Evolutionary conservation across 106 monocot species (phyloP), one percentile per base, ranked within the genome.

Genomic region (Dactylorhiza incarnata): DNA sequence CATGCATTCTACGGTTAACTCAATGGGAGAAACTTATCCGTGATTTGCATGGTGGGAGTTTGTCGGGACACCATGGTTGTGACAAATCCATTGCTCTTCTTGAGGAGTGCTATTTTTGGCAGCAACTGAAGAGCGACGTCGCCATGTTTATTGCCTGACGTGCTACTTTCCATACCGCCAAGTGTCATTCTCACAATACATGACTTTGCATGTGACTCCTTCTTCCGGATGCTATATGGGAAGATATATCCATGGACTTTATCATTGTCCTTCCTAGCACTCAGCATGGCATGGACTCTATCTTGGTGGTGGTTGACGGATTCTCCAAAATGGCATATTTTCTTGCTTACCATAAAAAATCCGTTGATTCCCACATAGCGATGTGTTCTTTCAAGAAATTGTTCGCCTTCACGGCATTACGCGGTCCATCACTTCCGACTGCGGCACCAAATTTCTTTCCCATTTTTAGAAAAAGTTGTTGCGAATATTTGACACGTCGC

Each of bases 61-160:
- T 72, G 45, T 44, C 1, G 5, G 7, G 61, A 6, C 76, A 77
- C 19, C 49, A 65, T 48, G 5, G 76, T 4, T 17, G 66, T 10
- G 65, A 77, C 46, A 77, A 77, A 22, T 65, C 46, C 4, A 61
- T 66, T 50, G 8, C 65, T 2, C 45, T 47, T 22, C 46, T 77
- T 13, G 14, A 77, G 16, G 16, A 47, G 6, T 20, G 14, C 8
- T 46, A n/a, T 53, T 77, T n/a, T 58, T 67, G 76, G 50, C 67
- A 47, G 5, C 67, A 52, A 45, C 55, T 75, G 75, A 3, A n/a
- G 12, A 8, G 20, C 3, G 75, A 75, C 17, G 56, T 75, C 5
- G 45, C 17, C 3, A 7, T 54, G 3, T 25, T 37, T 75, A 7
- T 4, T 56, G 43, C 43, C n/a, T n/a, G 7, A 5, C 9, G 59